Evolutionary conservation across 2,329 filamentous ascomycete genomes (phyloP), one percentile per base, ranked within the genome.

Genomic region (Venturiaceae sp.): DNA sequence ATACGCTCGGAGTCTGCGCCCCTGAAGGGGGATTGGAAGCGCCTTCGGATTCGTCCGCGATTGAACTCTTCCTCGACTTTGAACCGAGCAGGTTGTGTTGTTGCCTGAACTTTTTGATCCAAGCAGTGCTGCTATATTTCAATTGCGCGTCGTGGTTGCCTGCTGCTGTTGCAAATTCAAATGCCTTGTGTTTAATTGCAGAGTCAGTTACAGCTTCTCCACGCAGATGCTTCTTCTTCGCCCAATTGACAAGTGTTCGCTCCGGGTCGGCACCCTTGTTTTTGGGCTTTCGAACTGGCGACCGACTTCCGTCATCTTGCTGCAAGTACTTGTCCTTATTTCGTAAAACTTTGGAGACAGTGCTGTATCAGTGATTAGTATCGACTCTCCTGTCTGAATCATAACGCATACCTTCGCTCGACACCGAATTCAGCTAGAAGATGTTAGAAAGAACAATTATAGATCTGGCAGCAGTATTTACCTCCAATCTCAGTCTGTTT

Each of bases 401-500:
- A 13, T 28, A 26, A 23, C 26, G 32, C 76, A 71, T 85, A 97
- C 94, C 94, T 97, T 86, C 94, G 80, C 76, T 99, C 94, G 56
- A 99, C 94, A 36, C 92, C 92, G 74, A 99, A 99, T 70, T 91
- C 85, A 60, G 86, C 87, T 88, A 65, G 34, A 58, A 44, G 58
- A 52, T 60, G 53, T 19, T 66, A 53, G 44, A 11, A 37, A 19
- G 21, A 16, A 33, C 16, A 28, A 53, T n/a, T 7, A 36, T 19
- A 4, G 11, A 52, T 56, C 30, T 26, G 13, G 39, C 19, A 32
- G 32, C 21, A 5, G n/a, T 53, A 70, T 82, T 72, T 77, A 88
- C 86, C 82, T 74, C 94, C 94, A 74, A 99, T 99, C 68, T 97
- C 92, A 19, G 91, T 94, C 75, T 99, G 94, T 74, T 96, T 96